A percentile compares a stretch with the other conserved stretches of the same genome.
phyloP scores from a whole-genome alignment of 345 rosid species.

The Citrus trifoliata region DNA sequence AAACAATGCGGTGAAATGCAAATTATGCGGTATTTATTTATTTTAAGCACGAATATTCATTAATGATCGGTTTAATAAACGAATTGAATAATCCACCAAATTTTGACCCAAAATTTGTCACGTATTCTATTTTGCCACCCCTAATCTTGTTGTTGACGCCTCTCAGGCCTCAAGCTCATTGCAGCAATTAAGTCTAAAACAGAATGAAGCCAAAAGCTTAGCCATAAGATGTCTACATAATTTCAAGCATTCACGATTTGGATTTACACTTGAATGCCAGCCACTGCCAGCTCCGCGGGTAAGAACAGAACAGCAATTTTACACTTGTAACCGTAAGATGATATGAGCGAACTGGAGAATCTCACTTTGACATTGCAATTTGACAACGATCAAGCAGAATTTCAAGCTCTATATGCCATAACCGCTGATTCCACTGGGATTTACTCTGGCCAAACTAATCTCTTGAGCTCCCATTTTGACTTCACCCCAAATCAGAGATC shows the following conservation, averaged over 20 bases:
- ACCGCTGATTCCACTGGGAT: slow-evolving; percentile 32
- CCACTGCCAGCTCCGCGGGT: slow-evolving; percentile 4
- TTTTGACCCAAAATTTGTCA: background rate
- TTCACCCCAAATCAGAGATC: slow-evolving; percentile 44
- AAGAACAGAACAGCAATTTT: slow-evolving; percentile 13
- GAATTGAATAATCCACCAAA: background rate
- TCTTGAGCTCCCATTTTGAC: slow-evolving; percentile 30
- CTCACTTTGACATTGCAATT: background rate
- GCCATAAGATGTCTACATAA: background rate
- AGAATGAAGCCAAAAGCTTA: background rate
- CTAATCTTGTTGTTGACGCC: too few species aligned
- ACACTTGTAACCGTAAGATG: slow-evolving; percentile 21
- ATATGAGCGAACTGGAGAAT: background rate
- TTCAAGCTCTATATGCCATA: slow-evolving; percentile 36
- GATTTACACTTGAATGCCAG: slow-evolving; percentile 28
- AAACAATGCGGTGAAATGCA: too few species aligned
- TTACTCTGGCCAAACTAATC: slow-evolving; percentile 21
- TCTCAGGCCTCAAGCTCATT: too few species aligned
- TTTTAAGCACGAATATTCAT: too few species aligned
- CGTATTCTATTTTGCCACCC: too few species aligned
- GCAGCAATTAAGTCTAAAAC: background rate
- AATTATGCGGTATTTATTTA: too few species aligned
- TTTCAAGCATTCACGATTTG: slow-evolving; percentile 6
- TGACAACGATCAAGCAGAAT: background rate
- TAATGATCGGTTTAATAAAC: too few species aligned